phyloP scores from a whole-genome alignment of 1,139 yeast genomes.

The Saccharomyces hybrid region DNA sequence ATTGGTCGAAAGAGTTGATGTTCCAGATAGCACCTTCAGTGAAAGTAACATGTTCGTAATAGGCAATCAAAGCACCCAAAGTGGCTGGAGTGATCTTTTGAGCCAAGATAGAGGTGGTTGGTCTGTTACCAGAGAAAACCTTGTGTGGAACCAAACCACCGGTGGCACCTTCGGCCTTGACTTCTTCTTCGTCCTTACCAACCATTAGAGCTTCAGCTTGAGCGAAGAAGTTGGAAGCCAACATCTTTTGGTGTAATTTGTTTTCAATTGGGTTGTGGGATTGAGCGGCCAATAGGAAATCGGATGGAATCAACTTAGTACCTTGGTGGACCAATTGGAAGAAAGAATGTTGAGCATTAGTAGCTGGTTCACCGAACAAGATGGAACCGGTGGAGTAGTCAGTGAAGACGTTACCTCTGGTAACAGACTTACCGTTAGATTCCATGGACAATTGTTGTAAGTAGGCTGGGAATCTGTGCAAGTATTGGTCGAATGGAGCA shows the following conservation, averaged over 20 bases:
- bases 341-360: constrained; percentile 98
- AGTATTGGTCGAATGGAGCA: constrained; percentile 96
- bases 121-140: constrained; percentile 95
- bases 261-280: constrained; percentile 95
- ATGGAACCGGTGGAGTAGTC: constrained; percentile 94
- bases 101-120: constrained; percentile 93
- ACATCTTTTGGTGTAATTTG: constrained; percentile 93
- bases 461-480: constrained; percentile 98
- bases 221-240: constrained; percentile 96
- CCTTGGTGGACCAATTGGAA: constrained; percentile 99
- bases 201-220: constrained; percentile 97
- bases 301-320: constrained; percentile 93
- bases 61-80: constrained; percentile 90
- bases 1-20: constrained; percentile 97
- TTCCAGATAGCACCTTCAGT: constrained; percentile 99
- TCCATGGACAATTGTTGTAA: constrained; percentile 98
- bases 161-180: constrained; percentile 81
- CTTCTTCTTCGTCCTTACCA: constrained; percentile 82
- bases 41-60: constrained; percentile 94
- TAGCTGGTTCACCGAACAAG: constrained; percentile 96
- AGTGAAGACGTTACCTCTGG: constrained; percentile 84
- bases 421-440: constrained; percentile 95
- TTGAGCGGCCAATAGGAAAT: constrained; percentile 92
- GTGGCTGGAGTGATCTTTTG: constrained; percentile 95
- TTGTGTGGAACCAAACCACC: constrained; percentile 89